These are phyloP conservation scores for Phaffia australis DNA, from an alignment of 768 basidiomycete species.

Conservation along the genomic window DNA sequence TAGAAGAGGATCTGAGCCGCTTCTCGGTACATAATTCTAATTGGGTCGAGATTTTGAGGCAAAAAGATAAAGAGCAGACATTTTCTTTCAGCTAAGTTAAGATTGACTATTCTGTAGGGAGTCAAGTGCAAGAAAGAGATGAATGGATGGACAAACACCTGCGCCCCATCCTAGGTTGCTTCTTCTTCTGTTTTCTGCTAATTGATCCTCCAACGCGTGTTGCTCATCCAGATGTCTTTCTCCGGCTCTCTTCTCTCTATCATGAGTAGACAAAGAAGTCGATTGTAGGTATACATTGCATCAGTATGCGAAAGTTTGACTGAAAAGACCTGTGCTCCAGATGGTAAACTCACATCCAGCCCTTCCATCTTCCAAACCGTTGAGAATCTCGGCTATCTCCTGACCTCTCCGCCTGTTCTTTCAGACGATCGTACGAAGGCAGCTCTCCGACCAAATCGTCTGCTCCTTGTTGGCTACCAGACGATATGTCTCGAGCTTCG, in stretches of 20 bases:
- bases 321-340: neutral
- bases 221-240: conserved; percentile 18
- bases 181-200: neutral
- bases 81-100: neutral
- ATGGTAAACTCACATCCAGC: conserved; percentile 11
- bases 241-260: conserved; percentile 14
- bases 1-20: conserved; percentile 7
- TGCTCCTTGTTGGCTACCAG: neutral
- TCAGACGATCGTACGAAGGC: conserved; percentile 4
- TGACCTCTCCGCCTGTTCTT: neutral
- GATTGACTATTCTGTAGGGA: neutral
- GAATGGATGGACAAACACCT: conserved; percentile 1
- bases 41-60: too few species aligned
- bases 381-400: neutral
- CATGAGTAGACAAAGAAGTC: neutral
- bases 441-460: neutral
- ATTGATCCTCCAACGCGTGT: conserved; percentile 5
- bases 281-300: neutral
- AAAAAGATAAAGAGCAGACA: neutral
- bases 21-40: conserved; percentile 3
- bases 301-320: too few species aligned
- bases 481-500: neutral
- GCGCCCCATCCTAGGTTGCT: conserved; percentile 16
- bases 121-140: neutral
- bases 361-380: conserved; percentile 15